phyloP scores from a whole-genome alignment of 805 yeast species.

The Metschnikowia shivogae region DNA sequence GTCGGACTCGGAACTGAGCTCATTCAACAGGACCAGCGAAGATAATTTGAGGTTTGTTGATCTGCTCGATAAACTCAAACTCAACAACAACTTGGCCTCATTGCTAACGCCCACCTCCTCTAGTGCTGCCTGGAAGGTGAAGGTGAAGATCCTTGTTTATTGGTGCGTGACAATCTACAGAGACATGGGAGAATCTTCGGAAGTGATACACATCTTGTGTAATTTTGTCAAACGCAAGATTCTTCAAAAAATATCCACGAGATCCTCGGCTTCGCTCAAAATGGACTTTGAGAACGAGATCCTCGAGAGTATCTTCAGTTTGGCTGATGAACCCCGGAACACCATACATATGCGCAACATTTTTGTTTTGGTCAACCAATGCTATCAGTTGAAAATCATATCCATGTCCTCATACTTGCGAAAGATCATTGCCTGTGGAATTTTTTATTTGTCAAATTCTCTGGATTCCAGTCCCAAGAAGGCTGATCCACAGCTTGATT shows the following conservation, averaged over 20 bases:
- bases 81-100: conserved; percentile 27
- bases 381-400: conserved; percentile 48
- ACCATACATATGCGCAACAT: conserved; percentile 23
- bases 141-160: conserved; percentile 31
- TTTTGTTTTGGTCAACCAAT: conserved; percentile 48
- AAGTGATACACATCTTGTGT: conserved; percentile 37
- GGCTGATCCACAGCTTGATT: conserved; percentile 21
- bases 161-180: conserved; percentile 43
- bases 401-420: conserved; percentile 67
- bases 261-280: conserved; percentile 25
- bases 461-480: conserved; percentile 17
- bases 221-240: conserved; percentile 43
- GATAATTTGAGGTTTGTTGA: conserved; percentile 33
- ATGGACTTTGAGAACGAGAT: conserved; percentile 44
- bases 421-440: conserved; percentile 79
- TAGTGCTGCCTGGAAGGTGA: conserved; percentile 28
- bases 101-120: conserved; percentile 22
- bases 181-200: conserved; percentile 26
- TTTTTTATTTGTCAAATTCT: conserved; percentile 54
- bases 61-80: conserved; percentile 32
- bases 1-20: conserved; percentile 1
- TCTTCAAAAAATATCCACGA: conserved; percentile 19
- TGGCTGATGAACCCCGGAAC: conserved; percentile 19
- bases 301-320: conserved; percentile 34
- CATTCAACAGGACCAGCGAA: conserved; percentile 20